Conservation (phyloP, 2,329 filamentous ascomycete genomes). For the Aspergillus uvarum region DNA sequence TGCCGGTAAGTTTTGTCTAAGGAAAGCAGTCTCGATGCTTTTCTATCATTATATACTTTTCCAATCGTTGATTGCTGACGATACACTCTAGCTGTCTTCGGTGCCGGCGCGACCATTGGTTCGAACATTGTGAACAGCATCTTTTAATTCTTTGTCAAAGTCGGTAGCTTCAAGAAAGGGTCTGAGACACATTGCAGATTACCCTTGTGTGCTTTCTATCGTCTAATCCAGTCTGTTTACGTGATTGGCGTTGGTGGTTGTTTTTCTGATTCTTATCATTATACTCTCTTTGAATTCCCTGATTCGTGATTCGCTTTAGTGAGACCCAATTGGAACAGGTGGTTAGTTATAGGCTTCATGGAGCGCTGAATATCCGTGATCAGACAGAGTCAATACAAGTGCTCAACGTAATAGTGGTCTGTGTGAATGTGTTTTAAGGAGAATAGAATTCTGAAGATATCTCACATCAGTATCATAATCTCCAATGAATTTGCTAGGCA, state of each 20-base stretch:
- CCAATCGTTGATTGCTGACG: conserved; percentile 20
- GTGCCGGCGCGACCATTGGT: conserved; percentile 87
- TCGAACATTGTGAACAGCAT: conserved; percentile 88
- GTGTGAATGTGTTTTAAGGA: too few relatives aligned
- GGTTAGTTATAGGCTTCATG: too few relatives aligned
- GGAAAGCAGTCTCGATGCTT: neutral
- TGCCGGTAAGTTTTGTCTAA: conserved; percentile 46
- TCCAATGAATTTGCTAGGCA: too few relatives aligned
- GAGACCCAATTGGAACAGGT: neutral
- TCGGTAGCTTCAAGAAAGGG: neutral
- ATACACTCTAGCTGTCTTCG: conserved; percentile 69
- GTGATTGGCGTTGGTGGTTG: conserved; percentile 36
- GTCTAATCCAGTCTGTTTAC: conserved; percentile 22
- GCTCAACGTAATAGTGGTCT: too few relatives aligned
- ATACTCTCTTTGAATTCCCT: neutral
- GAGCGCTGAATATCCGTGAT: too few relatives aligned
- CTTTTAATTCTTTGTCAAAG: conserved; percentile 56
- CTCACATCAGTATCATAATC: too few relatives aligned
- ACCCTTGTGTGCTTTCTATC: neutral
- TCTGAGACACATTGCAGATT: neutral
- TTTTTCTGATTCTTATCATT: conserved; percentile 12
- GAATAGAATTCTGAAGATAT: too few relatives aligned
- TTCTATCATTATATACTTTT: neutral
- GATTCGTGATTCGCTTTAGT: neutral
- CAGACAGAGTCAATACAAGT: too few relatives aligned